phyloP scores from a whole-genome alignment of 768 basidiomycete species.

The Thelephora ganbajun region DNA sequence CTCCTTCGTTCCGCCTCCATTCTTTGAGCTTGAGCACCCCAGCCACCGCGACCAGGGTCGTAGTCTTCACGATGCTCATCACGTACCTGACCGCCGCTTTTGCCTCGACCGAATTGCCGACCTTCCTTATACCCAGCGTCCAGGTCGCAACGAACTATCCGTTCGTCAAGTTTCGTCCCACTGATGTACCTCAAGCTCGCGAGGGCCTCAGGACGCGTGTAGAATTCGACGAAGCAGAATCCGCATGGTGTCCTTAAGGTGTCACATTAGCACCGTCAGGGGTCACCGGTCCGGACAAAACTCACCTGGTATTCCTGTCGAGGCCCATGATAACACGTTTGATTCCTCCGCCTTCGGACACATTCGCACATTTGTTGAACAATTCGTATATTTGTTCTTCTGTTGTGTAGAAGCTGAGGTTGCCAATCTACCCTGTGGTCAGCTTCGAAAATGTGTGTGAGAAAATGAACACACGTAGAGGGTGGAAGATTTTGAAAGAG shows the following conservation, averaged over 20 bases:
- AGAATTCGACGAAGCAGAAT: slow-evolving; percentile 95
- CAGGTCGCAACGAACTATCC: slow-evolving; percentile 94
- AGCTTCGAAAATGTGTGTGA: not conserved
- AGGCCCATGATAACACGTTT: slow-evolving; percentile 94
- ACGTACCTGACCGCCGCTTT: slow-evolving; percentile 91
- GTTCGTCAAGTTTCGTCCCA: slow-evolving; percentile 97
- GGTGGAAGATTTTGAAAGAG: slow-evolving; percentile 76
- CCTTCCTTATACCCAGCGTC: slow-evolving; percentile 96
- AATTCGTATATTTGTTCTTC: slow-evolving; percentile 94
- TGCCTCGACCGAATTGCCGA: slow-evolving; percentile 92
- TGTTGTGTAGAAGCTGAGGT: slow-evolving; percentile 88
- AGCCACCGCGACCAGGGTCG: slow-evolving; percentile 90
- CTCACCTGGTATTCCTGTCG: slow-evolving; percentile 75
- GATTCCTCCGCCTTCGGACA: slow-evolving; percentile 80
- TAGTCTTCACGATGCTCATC: slow-evolving; percentile 97
- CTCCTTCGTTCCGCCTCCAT: slow-evolving; percentile 60
- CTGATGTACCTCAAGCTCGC: slow-evolving; percentile 89
- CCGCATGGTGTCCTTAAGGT: slow-evolving; percentile 73
- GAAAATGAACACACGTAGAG: slow-evolving; percentile 58
- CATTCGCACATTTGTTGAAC: slow-evolving; percentile 79
- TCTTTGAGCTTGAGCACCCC: slow-evolving; percentile 79
- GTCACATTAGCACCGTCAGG: slow-evolving; percentile 3
- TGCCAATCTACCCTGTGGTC: slow-evolving; percentile 50
- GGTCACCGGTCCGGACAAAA: not conserved
- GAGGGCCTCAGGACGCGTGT: slow-evolving; percentile 86